Conservation (phyloP, 305 asterid genomes). For the Solanum hybrid region DNA sequence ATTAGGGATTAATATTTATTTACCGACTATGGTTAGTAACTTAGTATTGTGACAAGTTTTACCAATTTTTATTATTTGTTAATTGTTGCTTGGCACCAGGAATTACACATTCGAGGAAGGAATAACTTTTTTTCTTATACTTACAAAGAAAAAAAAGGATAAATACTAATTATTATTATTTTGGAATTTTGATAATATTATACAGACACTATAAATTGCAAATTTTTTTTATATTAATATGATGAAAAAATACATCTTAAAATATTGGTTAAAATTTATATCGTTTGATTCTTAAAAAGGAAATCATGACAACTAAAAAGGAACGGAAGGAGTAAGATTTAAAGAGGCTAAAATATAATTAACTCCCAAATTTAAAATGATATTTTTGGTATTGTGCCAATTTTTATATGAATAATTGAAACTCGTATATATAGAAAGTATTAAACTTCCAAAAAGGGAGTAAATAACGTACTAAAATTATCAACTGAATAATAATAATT, state of each 20-base stretch:
- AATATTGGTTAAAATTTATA: neutral
- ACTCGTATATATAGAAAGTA: neutral
- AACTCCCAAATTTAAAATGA: neutral
- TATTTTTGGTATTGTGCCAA: neutral
- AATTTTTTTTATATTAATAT: no score
- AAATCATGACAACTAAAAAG: no score
- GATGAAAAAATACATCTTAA: neutral
- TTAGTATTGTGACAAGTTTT: neutral
- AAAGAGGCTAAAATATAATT: neutral
- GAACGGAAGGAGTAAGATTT: neutral
- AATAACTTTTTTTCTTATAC: neutral
- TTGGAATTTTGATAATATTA: neutral
- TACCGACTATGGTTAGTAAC: neutral
- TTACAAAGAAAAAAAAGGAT: neutral
- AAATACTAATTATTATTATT: neutral
- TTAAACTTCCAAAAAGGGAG: neutral
- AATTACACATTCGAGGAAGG: neutral
- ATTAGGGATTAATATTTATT: neutral
- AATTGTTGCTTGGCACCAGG: neutral
- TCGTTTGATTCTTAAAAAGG: neutral
- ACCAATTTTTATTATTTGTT: no score
- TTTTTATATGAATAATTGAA: neutral
- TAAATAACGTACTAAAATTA: neutral
- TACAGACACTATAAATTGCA: neutral
- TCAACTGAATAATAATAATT: neutral